Conservation (phyloP, 768 basidiomycete genomes). For the Serendipita sp. region DNA sequence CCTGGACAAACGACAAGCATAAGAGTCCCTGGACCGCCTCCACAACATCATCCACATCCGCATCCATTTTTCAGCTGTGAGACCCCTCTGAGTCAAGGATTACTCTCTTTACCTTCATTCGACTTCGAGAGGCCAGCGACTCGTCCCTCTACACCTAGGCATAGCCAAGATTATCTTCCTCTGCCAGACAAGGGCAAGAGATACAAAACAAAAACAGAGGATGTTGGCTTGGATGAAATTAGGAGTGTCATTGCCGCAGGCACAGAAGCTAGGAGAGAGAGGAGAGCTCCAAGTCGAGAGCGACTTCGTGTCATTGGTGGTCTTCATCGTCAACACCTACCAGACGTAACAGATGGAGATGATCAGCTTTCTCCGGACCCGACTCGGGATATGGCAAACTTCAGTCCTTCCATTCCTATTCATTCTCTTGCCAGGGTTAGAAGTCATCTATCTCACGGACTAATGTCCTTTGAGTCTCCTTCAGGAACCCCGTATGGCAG, state of each 20-base stretch:
- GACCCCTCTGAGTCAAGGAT: background rate
- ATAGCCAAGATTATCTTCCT: conserved; percentile 4
- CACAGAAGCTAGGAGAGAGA: background rate
- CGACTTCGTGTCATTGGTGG: background rate
- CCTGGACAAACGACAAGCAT: conserved; percentile 5
- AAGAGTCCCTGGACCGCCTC: background rate
- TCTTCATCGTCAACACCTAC: background rate
- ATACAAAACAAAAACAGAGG: background rate
- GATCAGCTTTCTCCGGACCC: conserved; percentile 1
- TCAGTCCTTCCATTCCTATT: background rate
- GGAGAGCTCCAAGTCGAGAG: background rate
- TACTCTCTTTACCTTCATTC: background rate
- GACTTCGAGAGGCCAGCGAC: background rate
- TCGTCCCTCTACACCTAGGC: background rate
- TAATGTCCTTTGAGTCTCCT: background rate
- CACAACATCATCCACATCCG: conserved; percentile 1
- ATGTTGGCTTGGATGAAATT: background rate
- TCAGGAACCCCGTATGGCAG: background rate
- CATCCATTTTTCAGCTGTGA: conserved; percentile 1
- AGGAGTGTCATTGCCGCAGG: conserved; percentile 2
- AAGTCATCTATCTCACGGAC: background rate
- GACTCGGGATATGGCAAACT: background rate
- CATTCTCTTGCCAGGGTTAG: background rate
- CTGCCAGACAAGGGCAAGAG: background rate
- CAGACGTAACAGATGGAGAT: background rate